A percentile compares a stretch with the other conserved stretches of the same genome.
These are phyloP conservation scores for Boletus tylopilopsis DNA, from an alignment of 768 basidiomycete species.

Conservation along the genomic window DNA sequence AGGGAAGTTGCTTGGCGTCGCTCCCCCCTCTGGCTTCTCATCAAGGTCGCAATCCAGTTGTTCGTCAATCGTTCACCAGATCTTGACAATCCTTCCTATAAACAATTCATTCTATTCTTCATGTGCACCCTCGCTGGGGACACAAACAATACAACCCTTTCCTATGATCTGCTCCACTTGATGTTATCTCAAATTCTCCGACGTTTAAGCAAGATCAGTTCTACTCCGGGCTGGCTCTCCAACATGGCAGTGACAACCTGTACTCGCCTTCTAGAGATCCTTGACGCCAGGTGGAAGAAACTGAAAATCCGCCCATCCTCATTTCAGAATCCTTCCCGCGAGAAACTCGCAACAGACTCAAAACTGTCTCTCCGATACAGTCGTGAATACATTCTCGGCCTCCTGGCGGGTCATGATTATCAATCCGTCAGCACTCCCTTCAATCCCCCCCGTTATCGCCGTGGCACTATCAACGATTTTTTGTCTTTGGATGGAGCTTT, in stretches of 20 bases:
- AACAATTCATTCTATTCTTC: constrained; percentile 45
- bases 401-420: neutral
- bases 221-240: constrained; percentile 31
- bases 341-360: constrained; percentile 30
- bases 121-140: constrained; percentile 25
- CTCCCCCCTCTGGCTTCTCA: constrained; percentile 35
- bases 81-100: constrained; percentile 34
- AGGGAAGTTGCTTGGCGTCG: constrained; percentile 31
- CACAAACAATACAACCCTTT: constrained; percentile 10
- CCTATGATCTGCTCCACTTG: constrained; percentile 27
- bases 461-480: constrained; percentile 14
- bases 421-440: constrained; percentile 7
- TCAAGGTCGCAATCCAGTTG: constrained; percentile 33
- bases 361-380: constrained; percentile 31
- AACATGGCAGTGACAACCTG: constrained; percentile 34
- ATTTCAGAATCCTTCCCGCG: neutral
- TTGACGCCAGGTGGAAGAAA: constrained; percentile 35
- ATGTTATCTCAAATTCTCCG: constrained; percentile 29
- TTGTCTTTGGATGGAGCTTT: constrained; percentile 5
- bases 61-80: constrained; percentile 13
- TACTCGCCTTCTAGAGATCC: constrained; percentile 35
- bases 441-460: neutral
- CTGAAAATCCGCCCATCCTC: constrained; percentile 24
- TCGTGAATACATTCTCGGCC: constrained; percentile 24
- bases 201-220: constrained; percentile 22